phyloP scores from a whole-genome alignment of 306 rosid genomes.

The Sesbania bispinosa region DNA sequence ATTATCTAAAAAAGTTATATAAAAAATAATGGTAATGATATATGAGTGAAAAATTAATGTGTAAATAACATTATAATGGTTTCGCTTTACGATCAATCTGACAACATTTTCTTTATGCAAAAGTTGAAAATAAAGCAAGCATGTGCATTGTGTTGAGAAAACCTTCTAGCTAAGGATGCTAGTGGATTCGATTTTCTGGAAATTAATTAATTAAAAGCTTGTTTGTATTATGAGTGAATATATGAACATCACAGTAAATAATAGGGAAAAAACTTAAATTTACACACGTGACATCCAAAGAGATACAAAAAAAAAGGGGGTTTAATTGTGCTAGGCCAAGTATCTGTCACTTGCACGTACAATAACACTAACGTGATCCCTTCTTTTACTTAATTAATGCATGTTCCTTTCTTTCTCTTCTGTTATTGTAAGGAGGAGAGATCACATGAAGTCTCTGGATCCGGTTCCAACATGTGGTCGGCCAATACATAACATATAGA shows the following conservation, averaged over 20 bases:
- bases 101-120: slow-evolving; percentile 1
- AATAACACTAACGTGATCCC: not conserved
- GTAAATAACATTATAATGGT: no score
- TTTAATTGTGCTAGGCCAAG: not conserved
- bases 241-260: not conserved
- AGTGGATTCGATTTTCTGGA: not conserved
- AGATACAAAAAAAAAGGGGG: not conserved
- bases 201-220: not conserved
- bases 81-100: no score
- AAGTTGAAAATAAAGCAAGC: not conserved
- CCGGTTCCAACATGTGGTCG: no score
- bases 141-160: not conserved
- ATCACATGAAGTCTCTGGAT: no score
- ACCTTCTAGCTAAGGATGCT: slow-evolving; percentile 3
- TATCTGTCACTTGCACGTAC: not conserved
- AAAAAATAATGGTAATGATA: no score
- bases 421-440: no score
- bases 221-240: not conserved
- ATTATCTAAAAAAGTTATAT: no score
- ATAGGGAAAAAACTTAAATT: not conserved
- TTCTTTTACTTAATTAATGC: no score
- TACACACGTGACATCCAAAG: not conserved
- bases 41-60: no score
- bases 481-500: no score
- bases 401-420: no score